Percentiles rank a stretch among this genome's conserved stretches.
Conservation (phyloP, 345 rosid species). For the Rhodamnia rubescens region DNA sequence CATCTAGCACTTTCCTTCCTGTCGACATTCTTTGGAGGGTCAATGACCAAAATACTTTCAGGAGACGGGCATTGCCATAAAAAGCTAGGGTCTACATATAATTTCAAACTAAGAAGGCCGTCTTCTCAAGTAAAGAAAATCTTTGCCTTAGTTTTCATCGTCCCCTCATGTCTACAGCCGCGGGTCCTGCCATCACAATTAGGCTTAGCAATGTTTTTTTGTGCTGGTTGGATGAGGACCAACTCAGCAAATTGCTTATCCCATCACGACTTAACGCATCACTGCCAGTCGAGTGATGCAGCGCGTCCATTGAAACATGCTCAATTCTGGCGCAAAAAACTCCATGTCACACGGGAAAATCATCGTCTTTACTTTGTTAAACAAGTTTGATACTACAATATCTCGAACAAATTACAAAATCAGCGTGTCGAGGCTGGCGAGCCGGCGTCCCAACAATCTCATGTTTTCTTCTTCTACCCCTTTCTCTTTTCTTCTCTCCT, state of each 20-base stretch:
- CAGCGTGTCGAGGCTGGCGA: not conserved
- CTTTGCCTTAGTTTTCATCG: no score
- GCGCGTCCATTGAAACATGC: not conserved
- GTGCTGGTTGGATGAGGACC: not conserved
- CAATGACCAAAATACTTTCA: not conserved
- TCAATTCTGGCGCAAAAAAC: not conserved
- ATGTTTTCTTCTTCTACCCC: not conserved
- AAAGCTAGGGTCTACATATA: not conserved
- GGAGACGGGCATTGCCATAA: not conserved
- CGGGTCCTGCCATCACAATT: not conserved
- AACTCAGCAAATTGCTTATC: not conserved
- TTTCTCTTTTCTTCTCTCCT: not conserved
- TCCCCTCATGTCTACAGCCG: not conserved
- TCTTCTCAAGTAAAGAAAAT: not conserved
- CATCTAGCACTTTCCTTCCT: not conserved
- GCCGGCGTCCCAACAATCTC: not conserved
- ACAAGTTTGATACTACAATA: not conserved
- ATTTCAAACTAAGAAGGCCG: not conserved
- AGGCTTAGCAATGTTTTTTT: not conserved
- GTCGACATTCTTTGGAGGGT: not conserved
- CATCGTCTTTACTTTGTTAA: not conserved
- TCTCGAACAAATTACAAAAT: not conserved
- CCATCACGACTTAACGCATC: not conserved
- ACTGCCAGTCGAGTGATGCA: not conserved
- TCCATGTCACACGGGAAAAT: not conserved